Evolutionary conservation across 306 rosid species (phyloP).

Genomic region (Gleditsia sinensis): DNA sequence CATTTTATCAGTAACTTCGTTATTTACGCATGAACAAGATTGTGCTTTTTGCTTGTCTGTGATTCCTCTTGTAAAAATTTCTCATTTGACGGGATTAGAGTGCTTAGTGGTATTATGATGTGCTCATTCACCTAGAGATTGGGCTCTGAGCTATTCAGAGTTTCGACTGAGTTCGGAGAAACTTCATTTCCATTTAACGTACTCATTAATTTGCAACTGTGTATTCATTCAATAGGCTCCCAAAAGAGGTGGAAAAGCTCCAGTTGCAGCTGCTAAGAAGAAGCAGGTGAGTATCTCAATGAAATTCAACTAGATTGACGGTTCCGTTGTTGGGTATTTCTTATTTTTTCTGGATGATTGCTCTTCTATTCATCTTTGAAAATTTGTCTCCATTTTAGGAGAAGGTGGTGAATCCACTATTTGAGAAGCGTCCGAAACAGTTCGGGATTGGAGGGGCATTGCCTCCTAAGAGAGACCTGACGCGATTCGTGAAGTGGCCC

Average conservation of each 20-base stretch:
- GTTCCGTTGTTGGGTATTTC: not conserved
- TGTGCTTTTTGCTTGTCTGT: not conserved
- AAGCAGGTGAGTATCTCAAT: constrained; percentile 36
- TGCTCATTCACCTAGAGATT: not conserved
- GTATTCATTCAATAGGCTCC: constrained; percentile 42
- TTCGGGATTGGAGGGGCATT: constrained; percentile 83
- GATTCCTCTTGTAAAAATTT: not conserved
- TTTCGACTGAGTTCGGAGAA: too few relatives aligned
- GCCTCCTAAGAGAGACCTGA: constrained; percentile 82
- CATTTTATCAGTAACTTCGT: too few relatives aligned
- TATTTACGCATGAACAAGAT: not conserved
- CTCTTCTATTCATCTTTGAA: not conserved
- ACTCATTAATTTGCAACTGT: too few relatives aligned
- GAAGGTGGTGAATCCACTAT: constrained; percentile 68
- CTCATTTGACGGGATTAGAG: not conserved
- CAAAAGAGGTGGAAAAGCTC: constrained; percentile 50
- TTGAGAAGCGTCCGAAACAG: constrained; percentile 85
- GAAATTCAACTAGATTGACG: not conserved
- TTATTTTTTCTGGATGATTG: not conserved
- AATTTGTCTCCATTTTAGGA: constrained; percentile 26
- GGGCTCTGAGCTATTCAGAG: not conserved
- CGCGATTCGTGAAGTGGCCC: constrained; percentile 84
- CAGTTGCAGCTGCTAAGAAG: constrained; percentile 49
- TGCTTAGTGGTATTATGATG: not conserved
- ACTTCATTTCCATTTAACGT: not conserved